Base-by-base conservation (phyloP, 495 filamentous ascomycete species). In the Umbilicaria muhlenbergii region DNA sequence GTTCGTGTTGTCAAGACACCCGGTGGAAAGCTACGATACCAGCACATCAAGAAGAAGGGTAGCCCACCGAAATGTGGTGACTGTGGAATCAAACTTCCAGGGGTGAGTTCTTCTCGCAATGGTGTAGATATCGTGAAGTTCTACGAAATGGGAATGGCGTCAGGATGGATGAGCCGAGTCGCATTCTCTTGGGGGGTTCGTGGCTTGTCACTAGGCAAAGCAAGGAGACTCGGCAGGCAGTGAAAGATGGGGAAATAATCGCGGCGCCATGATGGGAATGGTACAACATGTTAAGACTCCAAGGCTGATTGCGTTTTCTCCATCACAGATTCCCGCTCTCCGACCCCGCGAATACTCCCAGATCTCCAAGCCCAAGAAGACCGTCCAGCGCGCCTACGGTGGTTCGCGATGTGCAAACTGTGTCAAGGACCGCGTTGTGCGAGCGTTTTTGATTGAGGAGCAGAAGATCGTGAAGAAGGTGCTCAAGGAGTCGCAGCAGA, bases 401-500 rank as follows among this genome's bases (percentile, higher is more conserved):
- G 92, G 91, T 62, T 94, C 86, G 51, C 80, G 91, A 69, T 99
- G 91, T 74, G 84, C 84, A 55, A 93, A 88, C 73, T 99, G 91
- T 67, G 91, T 96, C 57, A 89, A 89, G 71, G 92, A 99, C 74
- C 76, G 91, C 53, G 78, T 99, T 52, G 83, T 94, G 44, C 83
- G 92, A 51, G 92, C 91, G 37, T 96, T 95, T 80, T 70, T 96
- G 71, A 95, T 96, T 54, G 91, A 96, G 75, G 91, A 99, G 78
- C 91, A 99, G 75, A 96, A 96, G 86, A 95, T 99, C 56, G 92
- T 99, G 69, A 96, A 99, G 86, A 96, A 96, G 83, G 91, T 96
- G 57, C 78, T 93, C 66, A 89, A 92, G 78, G 86, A 94, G 72
- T 81, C 70, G 52, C 83, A 88, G 72, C 67, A 74, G 64, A 93